Evolutionary conservation across 2,329 filamentous ascomycete genomes (phyloP).

Genomic region (Fusarium anguioides): DNA sequence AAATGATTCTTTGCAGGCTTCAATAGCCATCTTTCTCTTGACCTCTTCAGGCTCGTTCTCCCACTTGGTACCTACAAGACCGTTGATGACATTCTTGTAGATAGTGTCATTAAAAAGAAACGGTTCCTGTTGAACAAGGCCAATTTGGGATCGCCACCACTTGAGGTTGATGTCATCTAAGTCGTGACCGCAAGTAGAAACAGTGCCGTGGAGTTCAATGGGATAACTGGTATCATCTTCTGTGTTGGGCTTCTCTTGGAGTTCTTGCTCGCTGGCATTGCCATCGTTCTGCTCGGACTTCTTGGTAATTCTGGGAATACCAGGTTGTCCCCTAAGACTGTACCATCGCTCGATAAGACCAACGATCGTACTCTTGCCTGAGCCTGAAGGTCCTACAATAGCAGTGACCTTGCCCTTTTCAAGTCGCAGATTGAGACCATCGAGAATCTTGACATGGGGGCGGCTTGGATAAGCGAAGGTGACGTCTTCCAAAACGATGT

Average conservation of each 20-base stretch:
- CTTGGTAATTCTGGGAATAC: constrained; percentile 60
- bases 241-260: constrained; percentile 54
- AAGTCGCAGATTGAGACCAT: constrained; percentile 67
- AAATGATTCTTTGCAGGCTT: constrained; percentile 74
- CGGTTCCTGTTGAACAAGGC: constrained; percentile 74
- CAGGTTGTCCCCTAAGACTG: constrained; percentile 63
- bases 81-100: constrained; percentile 69
- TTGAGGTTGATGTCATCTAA: constrained; percentile 70
- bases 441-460: constrained; percentile 71
- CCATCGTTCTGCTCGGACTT: constrained; percentile 52
- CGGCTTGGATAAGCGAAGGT: constrained; percentile 78
- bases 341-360: constrained; percentile 79
- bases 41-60: constrained; percentile 63
- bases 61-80: constrained; percentile 64
- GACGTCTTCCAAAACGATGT: constrained; percentile 66
- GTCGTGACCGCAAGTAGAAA: constrained; percentile 64
- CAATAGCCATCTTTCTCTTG: constrained; percentile 68
- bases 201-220: constrained; percentile 58
- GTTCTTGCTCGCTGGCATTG: too few relatives aligned
- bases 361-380: constrained; percentile 79
- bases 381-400: constrained; percentile 78
- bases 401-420: constrained; percentile 76
- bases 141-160: constrained; percentile 71
- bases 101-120: constrained; percentile 75
- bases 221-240: constrained; percentile 53